phyloP scores from a whole-genome alignment of 2,329 filamentous ascomycete species.

The Fusarium pseudonygamai region DNA sequence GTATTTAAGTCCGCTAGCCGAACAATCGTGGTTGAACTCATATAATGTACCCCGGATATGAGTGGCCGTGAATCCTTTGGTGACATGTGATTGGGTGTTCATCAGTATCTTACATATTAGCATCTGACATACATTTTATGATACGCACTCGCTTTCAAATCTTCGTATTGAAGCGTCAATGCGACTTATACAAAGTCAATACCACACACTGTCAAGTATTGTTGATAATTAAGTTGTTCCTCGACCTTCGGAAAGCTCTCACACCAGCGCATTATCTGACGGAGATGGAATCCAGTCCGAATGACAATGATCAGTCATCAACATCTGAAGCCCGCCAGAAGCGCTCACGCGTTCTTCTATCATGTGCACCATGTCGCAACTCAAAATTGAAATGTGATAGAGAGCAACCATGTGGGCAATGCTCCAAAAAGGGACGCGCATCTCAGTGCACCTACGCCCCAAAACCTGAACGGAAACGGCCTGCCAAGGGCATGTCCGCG shows the following conservation, averaged over 20 bases:
- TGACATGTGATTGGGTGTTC: not conserved
- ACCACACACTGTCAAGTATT: not conserved
- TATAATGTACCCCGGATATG: not conserved
- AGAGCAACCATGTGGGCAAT: slow-evolving; percentile 61
- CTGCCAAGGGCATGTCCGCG: slow-evolving; percentile 62
- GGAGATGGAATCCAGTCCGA: slow-evolving; percentile 36
- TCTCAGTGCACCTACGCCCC: slow-evolving; percentile 61
- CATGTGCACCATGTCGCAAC: slow-evolving; percentile 61
- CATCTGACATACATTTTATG: not conserved
- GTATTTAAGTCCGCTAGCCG: not conserved
- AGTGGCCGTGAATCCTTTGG: not conserved
- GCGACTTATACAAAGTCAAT: not conserved
- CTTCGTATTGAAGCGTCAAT: not conserved
- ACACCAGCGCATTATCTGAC: not conserved
- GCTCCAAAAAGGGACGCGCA: slow-evolving; percentile 58
- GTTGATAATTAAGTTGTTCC: too few relatives aligned
- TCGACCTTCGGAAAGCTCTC: not conserved
- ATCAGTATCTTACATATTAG: not conserved
- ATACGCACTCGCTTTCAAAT: not conserved
- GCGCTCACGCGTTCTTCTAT: slow-evolving; percentile 60
- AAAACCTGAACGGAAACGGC: slow-evolving; percentile 52
- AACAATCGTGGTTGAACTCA: not conserved
- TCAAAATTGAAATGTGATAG: slow-evolving; percentile 69
- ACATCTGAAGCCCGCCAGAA: slow-evolving; percentile 47
- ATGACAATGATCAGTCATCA: slow-evolving; percentile 32